Percentiles rank a stretch among this genome's conserved stretches.
Conservation (phyloP, 2,329 filamentous ascomycete species). For the Penicillium sp. region DNA sequence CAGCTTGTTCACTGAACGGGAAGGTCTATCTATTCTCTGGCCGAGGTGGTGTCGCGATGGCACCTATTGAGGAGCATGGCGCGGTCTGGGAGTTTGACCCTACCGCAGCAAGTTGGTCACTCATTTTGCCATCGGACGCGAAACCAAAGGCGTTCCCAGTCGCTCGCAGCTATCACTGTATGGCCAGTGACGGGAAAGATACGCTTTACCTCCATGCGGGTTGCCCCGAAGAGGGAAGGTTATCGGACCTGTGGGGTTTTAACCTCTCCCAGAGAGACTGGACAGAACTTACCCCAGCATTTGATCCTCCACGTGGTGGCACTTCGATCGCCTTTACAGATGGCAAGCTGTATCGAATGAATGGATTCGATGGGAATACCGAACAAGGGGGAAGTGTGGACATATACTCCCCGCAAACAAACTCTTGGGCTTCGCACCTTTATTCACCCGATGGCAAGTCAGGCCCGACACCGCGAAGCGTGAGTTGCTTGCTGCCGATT, state of each 20-base stretch:
- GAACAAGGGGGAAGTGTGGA: slow-evolving; percentile 74
- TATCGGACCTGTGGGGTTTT: slow-evolving; percentile 77
- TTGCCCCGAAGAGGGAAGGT: slow-evolving; percentile 61
- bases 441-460: slow-evolving; percentile 43
- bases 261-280: slow-evolving; percentile 63
- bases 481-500: slow-evolving; percentile 48
- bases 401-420: slow-evolving; percentile 47
- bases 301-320: slow-evolving; percentile 65
- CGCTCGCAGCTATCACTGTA: slow-evolving; percentile 69
- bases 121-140: slow-evolving; percentile 57
- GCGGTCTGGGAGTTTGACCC: slow-evolving; percentile 75
- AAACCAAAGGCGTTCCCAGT: slow-evolving; percentile 54
- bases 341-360: slow-evolving; percentile 71
- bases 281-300: slow-evolving; percentile 66
- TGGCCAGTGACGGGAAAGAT: slow-evolving; percentile 61
- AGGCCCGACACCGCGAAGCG: slow-evolving; percentile 53
- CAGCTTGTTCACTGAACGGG: slow-evolving; percentile 65
- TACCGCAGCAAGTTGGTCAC: slow-evolving; percentile 61
- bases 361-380: slow-evolving; percentile 69
- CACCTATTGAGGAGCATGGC: slow-evolving; percentile 70
- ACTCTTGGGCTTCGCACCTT: slow-evolving; percentile 40
- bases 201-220: slow-evolving; percentile 77
- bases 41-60: slow-evolving; percentile 66
- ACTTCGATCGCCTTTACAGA: slow-evolving; percentile 64
- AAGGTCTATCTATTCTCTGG: slow-evolving; percentile 82